Base-by-base conservation (phyloP, 164 flowering plant genomes). In the Houttuynia cordata region DNA sequence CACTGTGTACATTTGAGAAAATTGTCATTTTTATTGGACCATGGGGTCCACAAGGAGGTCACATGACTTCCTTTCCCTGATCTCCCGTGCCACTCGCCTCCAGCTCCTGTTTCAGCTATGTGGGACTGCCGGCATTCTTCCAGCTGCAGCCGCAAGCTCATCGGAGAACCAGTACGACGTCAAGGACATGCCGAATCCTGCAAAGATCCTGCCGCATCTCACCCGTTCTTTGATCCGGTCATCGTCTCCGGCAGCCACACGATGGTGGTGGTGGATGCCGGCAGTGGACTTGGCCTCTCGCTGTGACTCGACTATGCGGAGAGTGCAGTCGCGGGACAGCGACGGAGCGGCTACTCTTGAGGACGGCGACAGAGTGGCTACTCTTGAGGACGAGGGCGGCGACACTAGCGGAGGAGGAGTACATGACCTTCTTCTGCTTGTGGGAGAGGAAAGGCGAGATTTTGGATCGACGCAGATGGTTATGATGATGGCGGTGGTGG, bases 241-340 rank as follows among this genome's bases (percentile, higher is more conserved):
- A 58, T 68, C 65, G 25, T 37, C 63, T 5, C 63, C 63, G 14
- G 52, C 57, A 22, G 63, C 67, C 42, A 60, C 24, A 2, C 66
- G 45, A 61, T 57, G n/a, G n/a, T n/a, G 55, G 3, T 67, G 42
- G 58, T 58, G 59, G 52, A 19, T 41, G 17, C 41, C 64, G 49
- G 61, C 71, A 54, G 75, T 77, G 1, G 79, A 71, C 54, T 80
- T 80, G 53, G 84, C 80, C 68, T 92, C 98, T 41, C 98, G 72
- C 57, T 93, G 96, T 4, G 96, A 89, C 70, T 92, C 96, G 13
- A 87, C 96, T 39, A 97, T 70, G 25, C 97, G 67, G 15, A 93
- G 83, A 3, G 97, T 78, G 70, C 96, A 92, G 58, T 92, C 98
- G 0, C 90, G 96, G 57, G 87, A 77, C n/a, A n/a, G n/a, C n/a